A percentile compares a stretch with the other conserved stretches of the same genome.
phyloP scores from a whole-genome alignment of 352 stramenopile species.

The Peronospora belbahrii region DNA sequence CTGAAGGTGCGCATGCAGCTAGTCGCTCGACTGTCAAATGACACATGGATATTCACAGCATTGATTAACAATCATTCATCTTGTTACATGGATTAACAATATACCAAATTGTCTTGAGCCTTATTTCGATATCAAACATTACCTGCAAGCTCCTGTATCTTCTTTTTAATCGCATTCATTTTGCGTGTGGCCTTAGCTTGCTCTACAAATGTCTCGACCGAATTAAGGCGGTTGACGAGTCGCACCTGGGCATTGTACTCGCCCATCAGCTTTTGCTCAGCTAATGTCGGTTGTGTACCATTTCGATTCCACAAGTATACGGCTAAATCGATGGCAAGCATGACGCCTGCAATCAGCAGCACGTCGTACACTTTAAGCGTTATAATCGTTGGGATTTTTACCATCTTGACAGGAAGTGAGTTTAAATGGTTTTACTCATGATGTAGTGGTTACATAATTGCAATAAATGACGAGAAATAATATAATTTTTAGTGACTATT shows the following conservation, averaged over 20 bases:
- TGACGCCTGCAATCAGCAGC: conserved; percentile 49
- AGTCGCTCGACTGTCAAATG: conserved; percentile 49
- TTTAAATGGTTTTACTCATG: conserved; percentile 14
- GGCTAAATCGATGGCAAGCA: conserved; percentile 42
- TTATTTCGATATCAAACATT: too few relatives aligned
- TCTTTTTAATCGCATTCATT: conserved; percentile 82
- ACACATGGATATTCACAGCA: conserved; percentile 4
- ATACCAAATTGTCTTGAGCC: too few relatives aligned
- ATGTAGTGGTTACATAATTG: background rate
- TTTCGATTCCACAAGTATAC: conserved; percentile 51
- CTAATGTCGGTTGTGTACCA: conserved; percentile 40
- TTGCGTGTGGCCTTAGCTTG: conserved; percentile 79
- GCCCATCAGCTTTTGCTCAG: conserved; percentile 47
- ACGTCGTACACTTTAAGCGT: conserved; percentile 63
- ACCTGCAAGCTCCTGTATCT: conserved; percentile 78
- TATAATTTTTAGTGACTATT: too few relatives aligned
- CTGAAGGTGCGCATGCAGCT: conserved; percentile 51
- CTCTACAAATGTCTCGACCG: conserved; percentile 84
- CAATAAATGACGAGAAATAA: too few relatives aligned
- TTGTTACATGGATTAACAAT: background rate
- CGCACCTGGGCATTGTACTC: conserved; percentile 75
- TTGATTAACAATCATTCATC: background rate
- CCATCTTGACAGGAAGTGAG: conserved; percentile 4
- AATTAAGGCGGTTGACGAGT: conserved; percentile 78
- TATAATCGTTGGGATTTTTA: conserved; percentile 38